Percentiles rank a stretch among this genome's conserved stretches.
Evolutionary conservation across 140 eudicot genomes (phyloP).

Genomic region (Flaveria floridana): DNA sequence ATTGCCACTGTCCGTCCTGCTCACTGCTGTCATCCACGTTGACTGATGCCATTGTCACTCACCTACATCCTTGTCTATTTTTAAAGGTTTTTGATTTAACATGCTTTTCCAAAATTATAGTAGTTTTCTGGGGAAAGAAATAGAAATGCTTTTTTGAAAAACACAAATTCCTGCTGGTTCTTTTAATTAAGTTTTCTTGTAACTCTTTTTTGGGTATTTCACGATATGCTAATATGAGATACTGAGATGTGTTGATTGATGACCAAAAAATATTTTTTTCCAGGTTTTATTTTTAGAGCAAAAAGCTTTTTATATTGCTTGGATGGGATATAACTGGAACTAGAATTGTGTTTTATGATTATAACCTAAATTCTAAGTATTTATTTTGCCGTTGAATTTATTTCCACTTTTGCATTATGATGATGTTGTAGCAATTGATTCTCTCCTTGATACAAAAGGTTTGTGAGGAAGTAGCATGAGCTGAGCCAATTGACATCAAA

Average conservation of each 20-base stretch:
- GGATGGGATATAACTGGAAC: background rate
- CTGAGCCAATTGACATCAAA: background rate
- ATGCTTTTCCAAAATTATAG: background rate
- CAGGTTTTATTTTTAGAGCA: background rate
- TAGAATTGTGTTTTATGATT: background rate
- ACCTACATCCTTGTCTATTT: background rate
- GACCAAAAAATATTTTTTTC: background rate
- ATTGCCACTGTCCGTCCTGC: background rate
- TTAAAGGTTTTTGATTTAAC: background rate
- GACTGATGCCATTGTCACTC: background rate
- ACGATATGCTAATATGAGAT: background rate
- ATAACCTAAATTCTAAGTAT: background rate
- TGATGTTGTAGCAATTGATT: background rate
- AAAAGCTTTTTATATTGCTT: background rate
- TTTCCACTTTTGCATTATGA: background rate
- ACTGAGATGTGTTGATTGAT: background rate
- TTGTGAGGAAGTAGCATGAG: background rate
- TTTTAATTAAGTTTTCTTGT: background rate
- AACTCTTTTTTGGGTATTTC: background rate
- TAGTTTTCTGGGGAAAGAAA: too few species aligned
- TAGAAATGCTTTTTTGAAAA: too few species aligned
- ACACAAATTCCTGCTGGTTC: background rate
- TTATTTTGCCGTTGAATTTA: slow-evolving; percentile 8
- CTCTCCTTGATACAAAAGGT: slow-evolving; percentile 6
- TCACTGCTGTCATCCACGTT: background rate